Base-by-base conservation (phyloP, 305 asterid species). In the Rubia balearica region DNA sequence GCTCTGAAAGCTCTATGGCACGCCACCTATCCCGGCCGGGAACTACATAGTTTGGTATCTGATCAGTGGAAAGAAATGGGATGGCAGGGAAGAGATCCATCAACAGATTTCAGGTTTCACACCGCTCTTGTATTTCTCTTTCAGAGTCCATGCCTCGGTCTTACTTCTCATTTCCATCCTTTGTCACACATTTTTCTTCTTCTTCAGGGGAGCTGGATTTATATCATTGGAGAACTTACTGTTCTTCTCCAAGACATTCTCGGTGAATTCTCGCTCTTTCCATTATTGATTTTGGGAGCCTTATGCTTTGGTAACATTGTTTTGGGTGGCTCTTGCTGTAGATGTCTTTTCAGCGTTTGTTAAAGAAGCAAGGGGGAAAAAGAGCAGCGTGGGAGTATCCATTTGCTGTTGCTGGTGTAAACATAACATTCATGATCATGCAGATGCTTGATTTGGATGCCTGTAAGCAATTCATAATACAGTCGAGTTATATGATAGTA, bases 31-130 rank as follows among this genome's bases (percentile, higher is more conserved):
- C 95, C 95, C 48, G 89, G 81, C 22, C 81, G 77, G 77, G 81
- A 88, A 81, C 81, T 90, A 36, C 82, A 74, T 17, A 75, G 85
- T 82, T 83, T 90, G 83, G 79, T 88, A 78, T 90, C 93, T 69
- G 93, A 86, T 69, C 91, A 85, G 77, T 88, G 96, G 96, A 90
- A 90, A 78, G 82, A 90, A 77, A 90, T 90, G 96, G 96, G 96
- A 72, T 90, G 92, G 96, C 96, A 89, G 78, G 94, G 96, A 56
- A 88, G 89, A 79, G 94, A 89, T 80, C 96, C 94, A n/a, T 90
- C 95, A 2, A 90, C 96, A 11, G 96, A 90, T 79, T 90, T 90
- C 81, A 86, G 92, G 95, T 90, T 67, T 41, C 30, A 45, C 46
- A 27, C 67, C 38, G 65, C 71, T 69, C 12, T 1, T 12, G 53